Conservation (phyloP, 495 filamentous ascomycete species). For the Copromyces sp. region DNA sequence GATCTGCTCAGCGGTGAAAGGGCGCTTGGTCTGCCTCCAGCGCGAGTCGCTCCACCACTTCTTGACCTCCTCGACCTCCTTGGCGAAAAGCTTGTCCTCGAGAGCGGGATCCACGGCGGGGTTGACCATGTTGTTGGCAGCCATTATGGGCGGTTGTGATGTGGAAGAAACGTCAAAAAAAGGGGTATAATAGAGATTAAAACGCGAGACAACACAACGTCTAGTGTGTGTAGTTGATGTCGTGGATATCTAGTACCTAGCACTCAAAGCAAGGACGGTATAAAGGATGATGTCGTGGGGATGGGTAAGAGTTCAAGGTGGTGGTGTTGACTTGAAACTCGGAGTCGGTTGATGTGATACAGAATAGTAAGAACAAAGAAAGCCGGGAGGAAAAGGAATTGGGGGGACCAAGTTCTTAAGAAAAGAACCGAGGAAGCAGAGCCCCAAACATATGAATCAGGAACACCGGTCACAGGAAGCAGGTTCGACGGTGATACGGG, state of each 20-base stretch:
- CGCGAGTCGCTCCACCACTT: slow-evolving; percentile 87
- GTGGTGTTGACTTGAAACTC: neutral
- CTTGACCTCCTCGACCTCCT: slow-evolving; percentile 79
- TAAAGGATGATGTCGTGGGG: neutral
- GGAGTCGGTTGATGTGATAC: neutral
- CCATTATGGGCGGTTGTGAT: slow-evolving; percentile 33
- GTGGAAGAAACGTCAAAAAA: neutral
- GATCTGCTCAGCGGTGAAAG: slow-evolving; percentile 95
- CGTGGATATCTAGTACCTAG: neutral
- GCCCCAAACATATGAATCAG: neutral
- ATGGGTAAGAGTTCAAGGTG: neutral
- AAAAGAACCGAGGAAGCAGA: neutral
- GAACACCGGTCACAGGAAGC: neutral
- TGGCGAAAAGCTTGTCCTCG: slow-evolving; percentile 70
- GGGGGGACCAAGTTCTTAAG: neutral
- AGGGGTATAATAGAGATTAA: neutral
- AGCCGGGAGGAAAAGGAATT: neutral
- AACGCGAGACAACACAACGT: neutral
- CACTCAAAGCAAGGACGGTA: neutral
- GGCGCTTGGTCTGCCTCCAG: slow-evolving; percentile 87
- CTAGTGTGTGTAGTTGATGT: neutral
- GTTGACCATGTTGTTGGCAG: slow-evolving; percentile 44
- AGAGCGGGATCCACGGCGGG: slow-evolving; percentile 47
- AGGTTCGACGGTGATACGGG: neutral
- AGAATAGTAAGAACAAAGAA: neutral